Percentiles rank a stretch among this genome's conserved stretches.
These are phyloP conservation scores for Lepiota subincarnata DNA, from an alignment of 768 basidiomycete species.

Conservation along the genomic window DNA sequence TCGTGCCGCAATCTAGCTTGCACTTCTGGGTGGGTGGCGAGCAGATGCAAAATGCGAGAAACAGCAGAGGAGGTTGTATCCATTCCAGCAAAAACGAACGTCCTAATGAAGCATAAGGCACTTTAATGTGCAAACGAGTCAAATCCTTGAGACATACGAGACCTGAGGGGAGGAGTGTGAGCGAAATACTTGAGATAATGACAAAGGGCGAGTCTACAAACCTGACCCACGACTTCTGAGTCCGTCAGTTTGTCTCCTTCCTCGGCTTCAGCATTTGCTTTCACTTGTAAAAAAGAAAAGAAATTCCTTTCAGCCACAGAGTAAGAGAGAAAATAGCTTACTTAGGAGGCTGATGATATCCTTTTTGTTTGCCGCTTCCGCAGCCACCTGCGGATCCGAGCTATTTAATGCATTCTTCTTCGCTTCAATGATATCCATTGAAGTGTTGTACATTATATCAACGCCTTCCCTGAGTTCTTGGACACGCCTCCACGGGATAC, in stretches of 20 bases:
- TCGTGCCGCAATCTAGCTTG: conserved; percentile 21
- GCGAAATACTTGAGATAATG: too few species aligned
- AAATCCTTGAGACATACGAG: conserved; percentile 16
- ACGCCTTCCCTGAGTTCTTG: conserved; percentile 26
- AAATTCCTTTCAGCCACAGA: background rate
- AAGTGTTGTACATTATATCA: conserved; percentile 31
- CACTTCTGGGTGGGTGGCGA: conserved; percentile 15
- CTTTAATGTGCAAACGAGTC: background rate
- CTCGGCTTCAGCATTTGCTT: conserved; percentile 27
- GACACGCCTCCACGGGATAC: conserved; percentile 27
- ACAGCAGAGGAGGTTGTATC: conserved; percentile 22
- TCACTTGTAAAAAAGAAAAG: conserved; percentile 21
- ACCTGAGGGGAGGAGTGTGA: conserved; percentile 13
- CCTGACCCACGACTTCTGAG: conserved; percentile 30
- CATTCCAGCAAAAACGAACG: conserved; percentile 21
- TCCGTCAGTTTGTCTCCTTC: conserved; percentile 29
- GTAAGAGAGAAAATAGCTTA: conserved; percentile 19
- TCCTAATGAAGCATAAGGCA: conserved; percentile 12
- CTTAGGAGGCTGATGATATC: conserved; percentile 46
- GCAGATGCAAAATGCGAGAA: conserved; percentile 16
- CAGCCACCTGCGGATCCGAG: conserved; percentile 28
- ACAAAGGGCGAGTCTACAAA: background rate
- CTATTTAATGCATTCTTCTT: conserved; percentile 32
- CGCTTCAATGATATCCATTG: conserved; percentile 30
- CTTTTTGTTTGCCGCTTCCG: conserved; percentile 35